A percentile compares a stretch with the other conserved stretches of the same genome.
Evolutionary conservation across 108 stramenopile genomes (phyloP).

Genomic region (Poteriospumella lacustris): DNA sequence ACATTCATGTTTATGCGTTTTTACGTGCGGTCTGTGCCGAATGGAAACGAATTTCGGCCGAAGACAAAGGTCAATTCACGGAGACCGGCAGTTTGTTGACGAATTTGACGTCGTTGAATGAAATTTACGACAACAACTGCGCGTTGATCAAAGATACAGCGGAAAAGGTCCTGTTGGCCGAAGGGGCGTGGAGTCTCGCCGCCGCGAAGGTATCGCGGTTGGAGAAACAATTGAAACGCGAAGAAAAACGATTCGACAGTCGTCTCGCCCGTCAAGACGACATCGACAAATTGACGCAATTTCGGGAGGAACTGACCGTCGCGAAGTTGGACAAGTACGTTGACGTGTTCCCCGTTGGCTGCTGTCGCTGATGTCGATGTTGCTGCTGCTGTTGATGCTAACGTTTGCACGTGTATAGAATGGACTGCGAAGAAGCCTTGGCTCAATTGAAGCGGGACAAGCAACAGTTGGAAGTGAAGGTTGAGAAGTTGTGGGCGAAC

Average conservation of each 20-base stretch:
- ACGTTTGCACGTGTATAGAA: too few relatives aligned
- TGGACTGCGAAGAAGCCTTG: too few relatives aligned
- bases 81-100: neutral
- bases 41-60: neutral
- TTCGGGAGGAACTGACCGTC: too few relatives aligned
- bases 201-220: neutral
- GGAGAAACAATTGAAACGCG: neutral
- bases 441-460: too few relatives aligned
- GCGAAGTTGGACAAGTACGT: too few relatives aligned
- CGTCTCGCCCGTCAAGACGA: too few relatives aligned
- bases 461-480: too few relatives aligned
- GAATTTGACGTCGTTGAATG: neutral
- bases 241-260: neutral
- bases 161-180: neutral
- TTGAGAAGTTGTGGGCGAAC: too few relatives aligned
- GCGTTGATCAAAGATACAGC: neutral
- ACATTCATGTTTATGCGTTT: neutral
- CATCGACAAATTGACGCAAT: too few relatives aligned
- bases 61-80: neutral
- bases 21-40: neutral
- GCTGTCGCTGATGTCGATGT: too few relatives aligned
- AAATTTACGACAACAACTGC: neutral
- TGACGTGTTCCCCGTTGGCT: too few relatives aligned
- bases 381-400: too few relatives aligned
- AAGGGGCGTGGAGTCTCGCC: neutral